Evolutionary conservation across 306 rosid species (phyloP), one percentile per base, ranked within the genome.

Genomic region (Vicia faba): DNA sequence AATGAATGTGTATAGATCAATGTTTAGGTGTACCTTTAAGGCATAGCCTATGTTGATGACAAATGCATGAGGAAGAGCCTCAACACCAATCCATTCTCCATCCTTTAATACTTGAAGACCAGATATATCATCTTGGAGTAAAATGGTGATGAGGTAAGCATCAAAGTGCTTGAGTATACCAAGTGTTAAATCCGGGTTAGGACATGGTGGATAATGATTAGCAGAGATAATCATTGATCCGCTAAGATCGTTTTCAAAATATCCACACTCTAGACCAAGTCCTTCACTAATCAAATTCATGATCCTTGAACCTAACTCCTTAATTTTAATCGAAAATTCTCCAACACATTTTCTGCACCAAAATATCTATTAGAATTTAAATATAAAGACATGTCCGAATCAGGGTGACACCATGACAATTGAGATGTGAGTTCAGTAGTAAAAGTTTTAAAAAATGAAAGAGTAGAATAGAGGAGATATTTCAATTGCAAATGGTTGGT

Each of bases 31-130:
- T 31, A 31, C 36, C 36, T 31, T 31, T 31, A 31, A 31, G 36
- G 36, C 5, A 31, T 19, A 12, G 50, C 76, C 72, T 4, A 74
- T n/a, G 19, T 57, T 79, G 3, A 79, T 58, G 10, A 64, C 55
- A 63, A 69, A 79, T 29, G 79, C 83, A 41, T 64, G 15, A 14
- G 79, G 79, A 69, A 64, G 7, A 12, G 77, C 61, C 12, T 69
- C 55, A 49, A 79, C 74, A 9, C 70, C 70, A 2, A 74, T 57
- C 83, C 79, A 79, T 3, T 49, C 1, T 48, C 58, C 76, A 56
- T 74, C 80, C 44, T 58, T 69, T 14, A 74, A 41, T 4, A 79
- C 72, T 64, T 78, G 82, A 68, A 78, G 82, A 0, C 82, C 75
- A 11, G 31, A n/a, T 1, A 69, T 23, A 13, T 54, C 63, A 44